Evolutionary conservation across 2,329 filamentous ascomycete genomes (phyloP), one percentile per base, ranked within the genome.

Genomic region (Clathrospora elynae): DNA sequence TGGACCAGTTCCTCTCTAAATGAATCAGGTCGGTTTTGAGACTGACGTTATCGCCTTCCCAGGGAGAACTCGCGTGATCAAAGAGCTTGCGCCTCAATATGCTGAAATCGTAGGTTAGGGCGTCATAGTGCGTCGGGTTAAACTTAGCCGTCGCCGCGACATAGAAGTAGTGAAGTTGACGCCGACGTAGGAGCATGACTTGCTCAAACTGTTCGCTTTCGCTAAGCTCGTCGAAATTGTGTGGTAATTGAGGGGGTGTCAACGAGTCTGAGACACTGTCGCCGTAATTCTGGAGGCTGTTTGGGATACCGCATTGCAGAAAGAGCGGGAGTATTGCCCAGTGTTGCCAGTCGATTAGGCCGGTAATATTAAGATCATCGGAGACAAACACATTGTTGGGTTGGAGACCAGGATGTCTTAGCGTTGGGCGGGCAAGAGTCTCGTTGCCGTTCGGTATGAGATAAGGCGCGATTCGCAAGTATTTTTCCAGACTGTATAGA

Each of bases 331-430:
- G 64, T 38, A 67, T 51, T 18, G 61, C 37, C 32, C 56, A 31
- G 49, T 74, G 61, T 51, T 75, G 71, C 72, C 71, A 75, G 45
- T 76, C 71, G 23, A 75, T 72, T 1, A 75, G 46, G 19, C 67
- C 46, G 18, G 55, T 56, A 14, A 75, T 67, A 6, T 66, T 61
- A 33, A 60, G 54, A 19, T 63, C 42, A 5, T 64, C 49, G 23
- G 55, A 63, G 8, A 67, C 45, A 33, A 68, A 67, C 18, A 72
- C 61, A 42, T 67, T 71, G 44, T 56, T 59, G 1, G 64, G 63
- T 26, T 59, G 50, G n/a, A 68, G 52, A 37, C 71, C 67, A 9
- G 66, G 64, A 36, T 72, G 68, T 62, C 67, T 57, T 12, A 71
- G 32, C 7, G 55, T 60, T 11, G 61, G 61, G 10, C 41, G 44